Conservation (phyloP, 2,329 filamentous ascomycete genomes). For the Talaromyces sp. region DNA sequence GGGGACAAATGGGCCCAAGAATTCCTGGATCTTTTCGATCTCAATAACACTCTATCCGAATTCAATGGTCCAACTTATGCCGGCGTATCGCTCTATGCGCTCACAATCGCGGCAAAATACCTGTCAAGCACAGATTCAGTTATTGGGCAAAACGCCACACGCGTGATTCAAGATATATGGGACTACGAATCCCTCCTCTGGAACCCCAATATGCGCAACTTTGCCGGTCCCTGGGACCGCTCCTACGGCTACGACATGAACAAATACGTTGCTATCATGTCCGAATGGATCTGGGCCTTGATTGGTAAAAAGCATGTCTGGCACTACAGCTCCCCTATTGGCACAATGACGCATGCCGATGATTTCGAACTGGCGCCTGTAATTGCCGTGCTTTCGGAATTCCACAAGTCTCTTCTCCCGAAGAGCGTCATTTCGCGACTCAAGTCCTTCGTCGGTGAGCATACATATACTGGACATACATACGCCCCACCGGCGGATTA, state of each 20-base stretch:
- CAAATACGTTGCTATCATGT: conserved; percentile 56
- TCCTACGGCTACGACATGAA: conserved; percentile 64
- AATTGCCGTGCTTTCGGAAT: conserved; percentile 52
- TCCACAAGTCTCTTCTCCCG: conserved; percentile 48
- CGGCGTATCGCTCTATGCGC: conserved; percentile 57
- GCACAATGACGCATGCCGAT: conserved; percentile 52
- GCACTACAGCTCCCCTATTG: conserved; percentile 41
- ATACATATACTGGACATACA: conserved; percentile 50
- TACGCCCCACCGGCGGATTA: conserved; percentile 59
- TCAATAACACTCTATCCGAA: conserved; percentile 56
- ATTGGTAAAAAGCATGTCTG: conserved; percentile 25
- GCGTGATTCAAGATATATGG: conserved; percentile 56
- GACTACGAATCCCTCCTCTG: conserved; percentile 51
- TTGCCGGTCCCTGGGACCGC: conserved; percentile 63
- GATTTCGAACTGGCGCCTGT: conserved; percentile 59
- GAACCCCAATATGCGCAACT: conserved; percentile 57
- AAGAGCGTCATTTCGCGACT: conserved; percentile 38
- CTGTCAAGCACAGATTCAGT: conserved; percentile 49
- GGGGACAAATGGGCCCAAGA: conserved; percentile 56
- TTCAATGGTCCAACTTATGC: conserved; percentile 63
- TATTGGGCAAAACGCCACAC: conserved; percentile 51
- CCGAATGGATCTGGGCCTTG: conserved; percentile 57
- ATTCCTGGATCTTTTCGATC: conserved; percentile 56
- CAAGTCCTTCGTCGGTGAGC: conserved; percentile 51
- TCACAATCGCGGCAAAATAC: conserved; percentile 60